Evolutionary conservation across 192 early-diverging fungal species (phyloP).

Genomic region (Backusella australiensis): DNA sequence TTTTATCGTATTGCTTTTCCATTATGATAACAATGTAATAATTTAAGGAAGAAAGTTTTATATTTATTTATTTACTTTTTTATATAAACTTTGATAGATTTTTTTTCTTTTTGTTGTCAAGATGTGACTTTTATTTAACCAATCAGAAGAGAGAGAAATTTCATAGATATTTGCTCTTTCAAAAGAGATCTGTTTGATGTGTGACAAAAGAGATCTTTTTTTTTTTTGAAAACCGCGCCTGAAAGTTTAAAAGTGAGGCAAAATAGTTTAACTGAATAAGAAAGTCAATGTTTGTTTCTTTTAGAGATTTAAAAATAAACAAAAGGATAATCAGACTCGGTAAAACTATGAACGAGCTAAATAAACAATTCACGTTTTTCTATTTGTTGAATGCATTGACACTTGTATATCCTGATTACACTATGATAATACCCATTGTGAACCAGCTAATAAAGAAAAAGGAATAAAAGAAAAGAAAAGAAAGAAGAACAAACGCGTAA

Average conservation of each 20-base stretch:
- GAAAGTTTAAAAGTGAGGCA: background rate
- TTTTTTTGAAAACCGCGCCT: too few relatives aligned
- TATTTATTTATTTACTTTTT: constrained; percentile 3
- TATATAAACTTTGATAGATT: constrained; percentile 2
- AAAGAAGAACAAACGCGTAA: background rate
- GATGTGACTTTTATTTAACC: background rate
- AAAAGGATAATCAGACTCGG: too few relatives aligned
- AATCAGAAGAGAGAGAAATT: background rate
- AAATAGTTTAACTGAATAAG: background rate
- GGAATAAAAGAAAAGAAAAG: background rate
- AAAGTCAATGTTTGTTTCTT: background rate
- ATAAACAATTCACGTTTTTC: too few relatives aligned
- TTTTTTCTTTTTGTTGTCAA: background rate
- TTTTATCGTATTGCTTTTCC: constrained; percentile 50
- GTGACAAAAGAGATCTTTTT: background rate
- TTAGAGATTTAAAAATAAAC: too few relatives aligned
- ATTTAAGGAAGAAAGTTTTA: background rate
- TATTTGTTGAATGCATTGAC: too few relatives aligned
- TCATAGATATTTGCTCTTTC: background rate
- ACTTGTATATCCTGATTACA: background rate
- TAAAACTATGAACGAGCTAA: too few relatives aligned
- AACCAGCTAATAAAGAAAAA: background rate
- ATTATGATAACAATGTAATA: background rate
- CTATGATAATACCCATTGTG: background rate
- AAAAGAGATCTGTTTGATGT: background rate